Evolutionary conservation across 805 yeast genomes (phyloP).

Genomic region (Scheffersomyces spartinae): DNA sequence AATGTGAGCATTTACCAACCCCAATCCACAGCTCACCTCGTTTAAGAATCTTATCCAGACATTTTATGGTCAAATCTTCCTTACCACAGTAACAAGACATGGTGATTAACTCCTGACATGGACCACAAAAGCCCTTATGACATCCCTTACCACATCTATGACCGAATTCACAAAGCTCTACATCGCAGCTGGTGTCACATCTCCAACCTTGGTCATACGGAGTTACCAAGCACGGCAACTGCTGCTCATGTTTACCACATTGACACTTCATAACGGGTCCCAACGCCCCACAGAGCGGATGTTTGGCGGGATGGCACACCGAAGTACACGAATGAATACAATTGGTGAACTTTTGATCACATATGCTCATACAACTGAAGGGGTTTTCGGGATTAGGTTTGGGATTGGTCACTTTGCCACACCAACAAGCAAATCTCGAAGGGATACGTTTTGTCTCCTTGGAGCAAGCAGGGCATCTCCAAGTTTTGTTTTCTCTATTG

Average conservation of each 20-base stretch:
- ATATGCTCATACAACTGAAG: constrained; percentile 83
- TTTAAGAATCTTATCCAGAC: constrained; percentile 30
- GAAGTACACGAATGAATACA: constrained; percentile 71
- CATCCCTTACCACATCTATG: constrained; percentile 57
- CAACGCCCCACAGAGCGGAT: constrained; percentile 67
- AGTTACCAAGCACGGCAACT: constrained; percentile 63
- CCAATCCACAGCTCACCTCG: constrained; percentile 17
- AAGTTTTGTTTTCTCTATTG: constrained; percentile 37
- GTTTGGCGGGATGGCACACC: constrained; percentile 85
- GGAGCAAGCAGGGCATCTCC: constrained; percentile 87
- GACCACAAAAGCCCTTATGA: constrained; percentile 78
- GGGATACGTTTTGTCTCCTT: constrained; percentile 39
- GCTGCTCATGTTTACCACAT: constrained; percentile 61
- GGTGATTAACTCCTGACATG: constrained; percentile 39
- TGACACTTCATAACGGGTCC: constrained; percentile 61
- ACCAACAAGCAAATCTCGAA: constrained; percentile 69
- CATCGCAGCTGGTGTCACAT: constrained; percentile 53
- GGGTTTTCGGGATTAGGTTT: constrained; percentile 47
- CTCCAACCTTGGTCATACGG: constrained; percentile 58
- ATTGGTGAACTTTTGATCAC: constrained; percentile 40
- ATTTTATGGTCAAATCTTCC: constrained; percentile 27
- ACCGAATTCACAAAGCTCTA: constrained; percentile 48
- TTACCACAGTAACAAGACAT: constrained; percentile 72
- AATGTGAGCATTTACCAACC: constrained; percentile 18
- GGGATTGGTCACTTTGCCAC: constrained; percentile 70